Evolutionary conservation across 257 asterid genomes (phyloP), one percentile per base, ranked within the genome.

Genomic region (Nicotiana attenuata): DNA sequence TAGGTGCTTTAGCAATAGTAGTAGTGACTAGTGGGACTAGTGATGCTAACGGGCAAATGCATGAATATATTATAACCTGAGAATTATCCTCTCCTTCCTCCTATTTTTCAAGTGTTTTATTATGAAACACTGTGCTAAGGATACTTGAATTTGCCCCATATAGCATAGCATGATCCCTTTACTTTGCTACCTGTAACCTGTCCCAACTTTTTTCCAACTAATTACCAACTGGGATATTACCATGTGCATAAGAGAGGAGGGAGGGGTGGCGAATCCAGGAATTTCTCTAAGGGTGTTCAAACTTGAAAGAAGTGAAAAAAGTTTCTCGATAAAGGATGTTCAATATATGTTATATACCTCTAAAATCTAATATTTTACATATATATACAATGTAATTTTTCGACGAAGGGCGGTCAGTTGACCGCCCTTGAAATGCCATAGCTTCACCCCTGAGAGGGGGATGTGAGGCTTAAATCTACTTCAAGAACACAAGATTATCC

Each of bases 401-500:
- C 5, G 35, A 31, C 35, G 5, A 31, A 31, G 35, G n/a, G n/a
- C n/a, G n/a, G 35, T 3, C 35, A 31, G 35, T 29, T 29, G 31
- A 1, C 3, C 31, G 3, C 35, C 35, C 35, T 31, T 31, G 35
- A 31, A 31, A 31, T 31, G 35, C 5, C 35, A 5, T 31, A 31
- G 35, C 35, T 31, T 31, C 35, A 31, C 35, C 35, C 35, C 0
- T 29, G 35, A 5, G 35, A 31, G 35, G 60, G 76, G 52, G 24
- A 55, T 75, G 85, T 81, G 87, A 81, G 83, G 86, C 84, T 81
- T 84, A 22, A 19, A 65, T 84, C 83, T 75, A 83, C 64, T 83
- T 78, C 13, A n/a, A 59, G 19, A 52, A 52, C 56, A 52, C 56
- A 10, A 50, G 64, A n/a, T 65, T 66, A 87, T 89, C 89, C 88